Percentiles rank a stretch among this genome's conserved stretches.
These are phyloP conservation scores for Paracamarosporium sp. DNA, from an alignment of 2,329 filamentous ascomycete genomes.

Conservation along the genomic window DNA sequence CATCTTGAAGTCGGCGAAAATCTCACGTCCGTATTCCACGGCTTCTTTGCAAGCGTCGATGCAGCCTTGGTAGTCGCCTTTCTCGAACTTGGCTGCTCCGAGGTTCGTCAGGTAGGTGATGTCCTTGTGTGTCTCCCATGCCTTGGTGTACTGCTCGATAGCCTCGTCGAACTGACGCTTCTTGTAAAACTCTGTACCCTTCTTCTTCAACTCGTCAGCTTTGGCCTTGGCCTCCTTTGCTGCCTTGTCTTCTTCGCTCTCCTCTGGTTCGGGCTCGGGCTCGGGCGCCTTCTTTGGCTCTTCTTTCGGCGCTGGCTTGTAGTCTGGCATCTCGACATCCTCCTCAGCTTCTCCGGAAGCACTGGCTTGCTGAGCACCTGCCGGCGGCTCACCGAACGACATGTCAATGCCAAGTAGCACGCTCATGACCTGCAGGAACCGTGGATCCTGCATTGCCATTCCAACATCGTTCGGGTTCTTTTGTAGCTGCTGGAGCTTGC, in stretches of 20 bases:
- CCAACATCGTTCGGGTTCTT: constrained; percentile 81
- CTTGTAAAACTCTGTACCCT: constrained; percentile 96
- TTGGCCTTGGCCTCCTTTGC: constrained; percentile 91
- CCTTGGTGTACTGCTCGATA: constrained; percentile 92
- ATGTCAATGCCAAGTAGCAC: constrained; percentile 95
- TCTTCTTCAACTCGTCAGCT: constrained; percentile 91
- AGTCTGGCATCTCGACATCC: constrained; percentile 81
- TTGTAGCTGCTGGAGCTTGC: constrained; percentile 82
- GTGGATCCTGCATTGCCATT: constrained; percentile 83
- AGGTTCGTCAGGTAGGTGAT: constrained; percentile 98
- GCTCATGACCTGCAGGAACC: constrained; percentile 92
- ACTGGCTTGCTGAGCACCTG: constrained; percentile 50
- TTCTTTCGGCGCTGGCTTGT: constrained; percentile 62
- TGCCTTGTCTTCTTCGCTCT: constrained; percentile 82
- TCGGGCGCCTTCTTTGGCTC: constrained; percentile 55
- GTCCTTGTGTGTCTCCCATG: constrained; percentile 94
- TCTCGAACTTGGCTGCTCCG: constrained; percentile 92
- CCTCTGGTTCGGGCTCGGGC: constrained; percentile 66
- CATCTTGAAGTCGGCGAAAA: constrained; percentile 96
- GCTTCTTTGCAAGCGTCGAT: constrained; percentile 89
- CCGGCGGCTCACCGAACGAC: constrained; percentile 67
- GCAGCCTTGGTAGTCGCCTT: constrained; percentile 88
- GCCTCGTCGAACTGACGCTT: constrained; percentile 96
- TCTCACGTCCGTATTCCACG: constrained; percentile 84
- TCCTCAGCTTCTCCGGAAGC: constrained; percentile 64